Base-by-base conservation (phyloP, 331 rosid species). In the Phaseolus coccineus region DNA sequence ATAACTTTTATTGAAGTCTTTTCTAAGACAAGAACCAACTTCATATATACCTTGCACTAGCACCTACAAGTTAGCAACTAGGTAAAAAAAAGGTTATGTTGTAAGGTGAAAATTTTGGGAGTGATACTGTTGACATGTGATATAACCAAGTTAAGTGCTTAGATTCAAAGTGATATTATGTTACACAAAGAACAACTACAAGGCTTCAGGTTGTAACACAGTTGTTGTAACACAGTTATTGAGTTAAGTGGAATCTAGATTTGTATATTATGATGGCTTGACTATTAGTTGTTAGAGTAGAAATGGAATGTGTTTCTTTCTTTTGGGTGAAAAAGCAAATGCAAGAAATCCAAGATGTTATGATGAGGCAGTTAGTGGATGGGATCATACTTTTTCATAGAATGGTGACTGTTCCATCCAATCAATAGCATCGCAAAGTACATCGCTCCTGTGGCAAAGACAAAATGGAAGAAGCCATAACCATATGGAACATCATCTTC, bases 381-480 rank as follows among this genome's bases (percentile, higher is more conserved):
- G 63, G 57, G 58, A 63, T 62, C 88, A 46, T 88, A 93, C 99
- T 84, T 90, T 86, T 74, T 86, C 94, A 95, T 95, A 24, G 88
- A 48, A 71, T 86, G 97, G 55, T 94, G 90, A 80, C 90, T 82
- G 59, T 90, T 89, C 98, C 98, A 94, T 69, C 98, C 93, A 40
- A 89, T 84, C 82, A 94, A 82, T 19, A 94, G 87, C 98, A 94
- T 94, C 15, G 97, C 99, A 68, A 96, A 96, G 88, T 96, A 93
- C 99, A 96, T 96, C 33, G 99, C 98, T 66, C 99, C 99, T 0
- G 97, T 93, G 39, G 99, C 97, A 48, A 96, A 96, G 68, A 96
- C 99, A 55, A 96, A 85, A 81, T 96, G 99, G 85, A 96, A 96
- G 90, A 96, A 96, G 19, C 99, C 99, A 78, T 96, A 96, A 76